Evolutionary conservation across 225 moss, liverwort and hornwort genomes (phyloP).

Genomic region (Climacium dendroides): DNA sequence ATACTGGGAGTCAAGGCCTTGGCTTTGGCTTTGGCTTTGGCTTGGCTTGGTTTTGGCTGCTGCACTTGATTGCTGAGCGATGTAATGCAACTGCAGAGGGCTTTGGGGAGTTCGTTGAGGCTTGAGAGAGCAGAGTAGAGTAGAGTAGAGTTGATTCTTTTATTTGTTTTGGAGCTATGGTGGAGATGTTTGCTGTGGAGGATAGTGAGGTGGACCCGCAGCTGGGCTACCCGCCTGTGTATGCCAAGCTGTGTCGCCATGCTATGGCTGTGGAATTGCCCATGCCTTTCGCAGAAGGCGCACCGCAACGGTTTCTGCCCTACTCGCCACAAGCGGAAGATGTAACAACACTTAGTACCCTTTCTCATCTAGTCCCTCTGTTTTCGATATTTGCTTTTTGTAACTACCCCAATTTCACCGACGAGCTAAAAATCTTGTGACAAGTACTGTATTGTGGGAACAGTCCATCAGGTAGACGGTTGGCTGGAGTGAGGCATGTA

Average conservation of each 20-base stretch:
- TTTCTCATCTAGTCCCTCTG: not conserved
- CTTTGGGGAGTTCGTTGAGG: not conserved
- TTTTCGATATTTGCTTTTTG: not conserved
- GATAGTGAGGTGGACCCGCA: constrained; percentile 25
- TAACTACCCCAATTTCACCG: not conserved
- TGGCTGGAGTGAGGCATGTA: not conserved
- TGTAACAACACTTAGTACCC: not conserved
- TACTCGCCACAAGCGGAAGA: constrained; percentile 41
- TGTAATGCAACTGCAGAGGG: not conserved
- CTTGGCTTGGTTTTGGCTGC: not conserved
- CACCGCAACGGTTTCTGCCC: constrained; percentile 51
- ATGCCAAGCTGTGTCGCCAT: constrained; percentile 44
- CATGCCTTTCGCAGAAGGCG: constrained; percentile 35
- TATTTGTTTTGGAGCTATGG: not conserved
- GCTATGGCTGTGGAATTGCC: constrained; percentile 15
- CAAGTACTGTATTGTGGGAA: not conserved
- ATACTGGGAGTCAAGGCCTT: too few species aligned
- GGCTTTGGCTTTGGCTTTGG: not conserved
- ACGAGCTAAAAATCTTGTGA: not conserved
- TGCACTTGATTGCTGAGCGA: not conserved
- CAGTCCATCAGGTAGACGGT: not conserved
- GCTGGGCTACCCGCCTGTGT: constrained; percentile 40
- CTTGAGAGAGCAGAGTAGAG: not conserved
- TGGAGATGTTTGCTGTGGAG: constrained; percentile 27
- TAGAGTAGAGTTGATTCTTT: not conserved